These are phyloP conservation scores for Hypoxylon sp. DNA, from an alignment of 2,329 filamentous ascomycete genomes.

Conservation along the genomic window DNA sequence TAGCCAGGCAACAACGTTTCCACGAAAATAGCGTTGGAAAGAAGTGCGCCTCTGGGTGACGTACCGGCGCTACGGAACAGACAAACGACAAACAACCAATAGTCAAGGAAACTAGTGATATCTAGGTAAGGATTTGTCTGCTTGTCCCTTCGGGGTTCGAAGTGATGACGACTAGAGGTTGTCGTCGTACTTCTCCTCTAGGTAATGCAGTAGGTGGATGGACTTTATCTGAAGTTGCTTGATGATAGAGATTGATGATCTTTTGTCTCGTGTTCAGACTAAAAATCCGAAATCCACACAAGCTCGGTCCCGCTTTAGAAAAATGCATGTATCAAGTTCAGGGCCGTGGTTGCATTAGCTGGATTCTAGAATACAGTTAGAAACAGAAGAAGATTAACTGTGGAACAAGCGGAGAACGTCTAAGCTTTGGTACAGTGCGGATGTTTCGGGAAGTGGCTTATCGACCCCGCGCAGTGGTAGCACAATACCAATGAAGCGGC, in stretches of 20 bases:
- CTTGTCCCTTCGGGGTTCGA: slow-evolving; percentile 1
- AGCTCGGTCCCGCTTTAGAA: slow-evolving; percentile 19
- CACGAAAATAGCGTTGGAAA: background rate
- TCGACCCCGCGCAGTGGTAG: slow-evolving; percentile 37
- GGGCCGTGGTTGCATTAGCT: slow-evolving; percentile 7
- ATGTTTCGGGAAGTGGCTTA: background rate
- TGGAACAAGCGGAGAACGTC: slow-evolving; percentile 8
- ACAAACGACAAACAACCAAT: slow-evolving; percentile 7
- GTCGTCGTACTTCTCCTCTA: slow-evolving; percentile 3
- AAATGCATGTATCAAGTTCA: slow-evolving; percentile 9
- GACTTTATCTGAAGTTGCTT: slow-evolving; percentile 24
- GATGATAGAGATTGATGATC: slow-evolving; percentile 18
- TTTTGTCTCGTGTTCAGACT: slow-evolving; percentile 16
- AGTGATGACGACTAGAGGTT: slow-evolving; percentile 4
- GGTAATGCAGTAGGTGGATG: slow-evolving; percentile 2
- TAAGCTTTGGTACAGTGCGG: slow-evolving; percentile 27
- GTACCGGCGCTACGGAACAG: slow-evolving; percentile 3
- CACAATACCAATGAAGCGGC: slow-evolving; percentile 38
- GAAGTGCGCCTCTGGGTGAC: background rate
- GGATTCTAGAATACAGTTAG: slow-evolving; percentile 41
- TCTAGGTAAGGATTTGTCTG: background rate
- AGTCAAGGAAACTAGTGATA: slow-evolving; percentile 9
- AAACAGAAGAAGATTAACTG: slow-evolving; percentile 16
- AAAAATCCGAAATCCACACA: background rate
- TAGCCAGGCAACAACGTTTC: slow-evolving; percentile 1